Evolutionary conservation across 148 eudicot genomes (phyloP).

Genomic region (Persicaria tinctoria): DNA sequence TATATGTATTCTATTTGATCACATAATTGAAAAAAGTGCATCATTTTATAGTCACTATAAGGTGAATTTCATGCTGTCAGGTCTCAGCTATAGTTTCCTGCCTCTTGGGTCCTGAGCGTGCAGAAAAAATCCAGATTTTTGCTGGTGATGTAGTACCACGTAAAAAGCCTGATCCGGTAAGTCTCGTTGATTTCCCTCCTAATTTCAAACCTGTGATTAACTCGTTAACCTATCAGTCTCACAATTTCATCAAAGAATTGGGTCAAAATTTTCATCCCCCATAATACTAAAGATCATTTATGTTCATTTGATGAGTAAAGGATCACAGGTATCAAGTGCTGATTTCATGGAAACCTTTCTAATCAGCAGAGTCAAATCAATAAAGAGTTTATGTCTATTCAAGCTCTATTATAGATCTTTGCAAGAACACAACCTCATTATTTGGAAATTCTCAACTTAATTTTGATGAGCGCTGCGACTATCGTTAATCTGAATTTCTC

Average conservation of each 20-base stretch:
- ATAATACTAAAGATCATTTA: not conserved
- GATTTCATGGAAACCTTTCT: not conserved
- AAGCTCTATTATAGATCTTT: not conserved
- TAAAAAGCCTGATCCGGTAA: slow-evolving; percentile 98
- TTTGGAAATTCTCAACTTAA: not conserved
- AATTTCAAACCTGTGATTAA: not conserved
- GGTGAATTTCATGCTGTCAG: slow-evolving; percentile 31
- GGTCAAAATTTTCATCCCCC: not conserved
- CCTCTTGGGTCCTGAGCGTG: slow-evolving; percentile 85
- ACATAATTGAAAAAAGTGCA: not conserved
- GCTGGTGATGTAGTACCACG: slow-evolving; percentile 98
- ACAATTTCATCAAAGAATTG: not conserved
- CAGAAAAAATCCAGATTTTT: slow-evolving; percentile 75
- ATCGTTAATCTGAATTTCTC: not conserved
- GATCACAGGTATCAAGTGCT: not conserved
- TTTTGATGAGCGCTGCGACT: not conserved
- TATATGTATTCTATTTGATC: not conserved
- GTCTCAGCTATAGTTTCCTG: slow-evolving; percentile 95
- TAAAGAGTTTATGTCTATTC: not conserved
- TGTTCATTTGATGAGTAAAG: not conserved
- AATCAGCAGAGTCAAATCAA: not conserved
- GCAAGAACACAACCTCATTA: not conserved
- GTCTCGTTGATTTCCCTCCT: not conserved
- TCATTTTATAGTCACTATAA: not conserved
- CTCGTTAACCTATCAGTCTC: not conserved